Conservation (phyloP, 768 basidiomycete species). For the Trametes cubensis region DNA sequence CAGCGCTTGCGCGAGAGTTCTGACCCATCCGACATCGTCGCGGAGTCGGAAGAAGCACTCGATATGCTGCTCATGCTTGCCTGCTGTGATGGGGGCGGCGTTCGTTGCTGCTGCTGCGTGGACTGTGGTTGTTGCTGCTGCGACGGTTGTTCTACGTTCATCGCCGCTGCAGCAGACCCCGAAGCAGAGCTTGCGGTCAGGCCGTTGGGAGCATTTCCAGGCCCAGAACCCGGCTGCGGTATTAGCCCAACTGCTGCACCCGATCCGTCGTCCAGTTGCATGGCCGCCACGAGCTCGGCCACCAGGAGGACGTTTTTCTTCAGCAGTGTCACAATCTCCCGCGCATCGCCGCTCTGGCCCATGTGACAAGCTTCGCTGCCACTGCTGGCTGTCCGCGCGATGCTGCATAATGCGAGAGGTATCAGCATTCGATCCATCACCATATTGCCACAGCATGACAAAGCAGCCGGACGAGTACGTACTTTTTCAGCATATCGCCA, state of each 20-base stretch:
- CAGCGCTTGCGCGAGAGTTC: slow-evolving; percentile 56
- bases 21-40: slow-evolving; percentile 35
- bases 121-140: slow-evolving; percentile 26
- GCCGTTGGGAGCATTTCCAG: slow-evolving; percentile 16
- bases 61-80: slow-evolving; percentile 33
- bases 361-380: slow-evolving; percentile 34
- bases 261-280: slow-evolving; percentile 30
- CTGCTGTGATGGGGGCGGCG: slow-evolving; percentile 17
- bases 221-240: slow-evolving; percentile 20
- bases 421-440: slow-evolving; percentile 38
- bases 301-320: slow-evolving; percentile 34
- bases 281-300: slow-evolving; percentile 31
- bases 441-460: slow-evolving; percentile 38
- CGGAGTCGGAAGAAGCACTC: slow-evolving; percentile 32
- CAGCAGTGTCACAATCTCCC: slow-evolving; percentile 31
- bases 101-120: slow-evolving; percentile 18
- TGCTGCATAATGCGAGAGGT: slow-evolving; percentile 36
- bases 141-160: slow-evolving; percentile 16
- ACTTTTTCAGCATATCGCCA: slow-evolving; percentile 58
- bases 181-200: slow-evolving; percentile 13
- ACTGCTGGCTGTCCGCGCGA: slow-evolving; percentile 32
- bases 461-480: slow-evolving; percentile 29
- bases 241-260: background rate
- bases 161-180: slow-evolving; percentile 12
- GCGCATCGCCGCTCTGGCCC: slow-evolving; percentile 32